Evolutionary conservation across 2,329 filamentous ascomycete genomes (phyloP), one percentile per base, ranked within the genome.

Genomic region (Hortaea werneckii): DNA sequence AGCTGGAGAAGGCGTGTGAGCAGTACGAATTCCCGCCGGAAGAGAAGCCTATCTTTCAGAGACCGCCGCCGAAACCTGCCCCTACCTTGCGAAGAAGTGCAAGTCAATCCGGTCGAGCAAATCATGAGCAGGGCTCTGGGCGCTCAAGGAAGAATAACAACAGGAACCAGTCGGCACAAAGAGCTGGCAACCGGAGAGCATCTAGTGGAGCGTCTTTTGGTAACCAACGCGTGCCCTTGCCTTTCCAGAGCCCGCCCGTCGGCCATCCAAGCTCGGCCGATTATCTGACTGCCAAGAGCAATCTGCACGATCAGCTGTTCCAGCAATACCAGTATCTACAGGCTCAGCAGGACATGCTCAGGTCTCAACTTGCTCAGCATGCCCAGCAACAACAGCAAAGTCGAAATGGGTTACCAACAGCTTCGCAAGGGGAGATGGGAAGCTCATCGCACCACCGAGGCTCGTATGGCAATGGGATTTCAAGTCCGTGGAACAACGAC

Each of bases 21-120:
- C 79, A 90, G 62, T 98, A 83, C 59, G 80, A 85, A 47, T 95
- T 85, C 57, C 92, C 92, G 4, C 84, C 86, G 45, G 86, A 94
- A 62, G 88, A 94, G 58, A 73, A 75, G 50, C 54, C 55, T 2
- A 50, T 61, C 11, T 80, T 77, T 64, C 76, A 79, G 58, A 72
- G 73, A 51, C 74, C 76, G 5, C 65, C 73, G 11, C 72, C 73
- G 0, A 77, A 79, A 55, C 74, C 78, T 5, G 73, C 73, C 50
- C 73, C 75, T 2, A 67, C 76, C 5, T 65, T 82, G 28, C 69
- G 68, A 4, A 61, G 67, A 11, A 74, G 68, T 49, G 65, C 65
- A n/a, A 70, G 69, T 5, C 65, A 65, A 42, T 68, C 68, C 9
- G 69, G 75, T 26, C 69, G 71, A 47, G 65, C 70, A 52, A 63